A percentile compares a stretch with the other conserved stretches of the same genome.
phyloP scores from a whole-genome alignment of 2,329 filamentous ascomycete genomes.

The Penicillium occitanis region DNA sequence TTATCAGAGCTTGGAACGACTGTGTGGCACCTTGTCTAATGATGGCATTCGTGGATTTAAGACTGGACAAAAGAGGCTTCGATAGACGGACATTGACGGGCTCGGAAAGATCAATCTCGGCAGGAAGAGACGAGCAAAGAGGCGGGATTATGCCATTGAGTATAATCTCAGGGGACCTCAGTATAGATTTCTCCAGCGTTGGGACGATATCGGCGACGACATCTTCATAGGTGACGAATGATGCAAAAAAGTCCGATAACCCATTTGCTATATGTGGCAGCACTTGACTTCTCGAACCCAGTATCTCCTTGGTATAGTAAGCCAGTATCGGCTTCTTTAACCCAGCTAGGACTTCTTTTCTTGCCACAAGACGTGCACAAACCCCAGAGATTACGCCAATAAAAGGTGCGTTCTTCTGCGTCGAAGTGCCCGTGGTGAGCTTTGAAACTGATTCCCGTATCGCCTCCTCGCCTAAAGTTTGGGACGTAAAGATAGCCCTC shows the following conservation, averaged over 20 bases:
- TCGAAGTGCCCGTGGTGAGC: constrained; percentile 68
- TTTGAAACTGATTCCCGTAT: constrained; percentile 63
- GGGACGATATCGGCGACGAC: constrained; percentile 74
- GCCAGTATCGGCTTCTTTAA: constrained; percentile 72
- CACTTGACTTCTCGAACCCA: constrained; percentile 72
- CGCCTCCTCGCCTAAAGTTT: constrained; percentile 59
- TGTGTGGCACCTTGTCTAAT: constrained; percentile 74
- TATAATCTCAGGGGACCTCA: constrained; percentile 87
- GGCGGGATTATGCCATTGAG: constrained; percentile 75
- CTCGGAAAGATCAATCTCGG: constrained; percentile 72
- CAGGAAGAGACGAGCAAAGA: constrained; percentile 68
- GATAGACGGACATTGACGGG: constrained; percentile 70
- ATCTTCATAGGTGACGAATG: constrained; percentile 72
- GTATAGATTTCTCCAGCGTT: constrained; percentile 79
- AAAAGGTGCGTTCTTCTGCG: constrained; percentile 70
- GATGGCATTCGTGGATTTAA: constrained; percentile 80
- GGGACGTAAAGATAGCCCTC: constrained; percentile 66
- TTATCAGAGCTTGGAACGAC: constrained; percentile 70
- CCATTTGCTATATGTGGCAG: constrained; percentile 70
- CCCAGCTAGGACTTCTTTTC: constrained; percentile 62
- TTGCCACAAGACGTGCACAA: constrained; percentile 66
- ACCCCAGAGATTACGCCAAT: constrained; percentile 88
- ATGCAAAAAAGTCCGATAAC: constrained; percentile 76
- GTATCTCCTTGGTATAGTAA: constrained; percentile 82
- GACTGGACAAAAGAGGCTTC: constrained; percentile 83